These are phyloP conservation scores for Trichoderma sp. DNA, from an alignment of 2,329 filamentous ascomycete species.

Conservation along the genomic window DNA sequence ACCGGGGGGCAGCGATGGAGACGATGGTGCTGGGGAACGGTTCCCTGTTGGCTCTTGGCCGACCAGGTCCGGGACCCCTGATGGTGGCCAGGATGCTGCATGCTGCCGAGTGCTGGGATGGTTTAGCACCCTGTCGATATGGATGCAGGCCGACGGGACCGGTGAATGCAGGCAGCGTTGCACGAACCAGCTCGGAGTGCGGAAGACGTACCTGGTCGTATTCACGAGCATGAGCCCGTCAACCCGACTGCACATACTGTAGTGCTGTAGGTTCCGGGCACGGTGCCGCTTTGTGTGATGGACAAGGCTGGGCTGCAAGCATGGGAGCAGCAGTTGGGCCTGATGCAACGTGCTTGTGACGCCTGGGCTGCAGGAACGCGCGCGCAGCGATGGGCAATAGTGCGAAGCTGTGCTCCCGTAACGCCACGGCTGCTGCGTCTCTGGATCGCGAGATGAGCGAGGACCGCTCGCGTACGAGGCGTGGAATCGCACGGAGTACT, in stretches of 20 bases:
- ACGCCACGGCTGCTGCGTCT: background rate
- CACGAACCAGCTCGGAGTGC: slow-evolving; percentile 15
- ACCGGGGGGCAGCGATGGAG: slow-evolving; percentile 18
- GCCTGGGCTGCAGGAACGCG: slow-evolving; percentile 21
- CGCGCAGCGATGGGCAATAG: background rate
- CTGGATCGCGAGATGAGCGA: slow-evolving; percentile 22
- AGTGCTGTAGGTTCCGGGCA: background rate
- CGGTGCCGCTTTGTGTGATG: slow-evolving; percentile 3
- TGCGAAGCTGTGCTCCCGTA: background rate
- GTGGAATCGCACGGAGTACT: slow-evolving; percentile 14
- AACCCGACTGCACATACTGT: background rate
- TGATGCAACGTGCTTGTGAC: slow-evolving; percentile 22
- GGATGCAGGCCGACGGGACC: slow-evolving; percentile 22
- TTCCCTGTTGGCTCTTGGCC: slow-evolving; percentile 25
- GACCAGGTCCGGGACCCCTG: slow-evolving; percentile 16
- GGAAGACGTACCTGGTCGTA: background rate
- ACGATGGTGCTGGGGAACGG: slow-evolving; percentile 26
- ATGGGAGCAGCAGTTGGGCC: slow-evolving; percentile 6
- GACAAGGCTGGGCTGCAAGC: slow-evolving; percentile 17
- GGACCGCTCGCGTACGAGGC: slow-evolving; percentile 19
- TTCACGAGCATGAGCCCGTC: background rate
- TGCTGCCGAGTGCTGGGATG: slow-evolving; percentile 22
- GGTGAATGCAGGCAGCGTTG: slow-evolving; percentile 11
- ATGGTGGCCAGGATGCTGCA: slow-evolving; percentile 15
- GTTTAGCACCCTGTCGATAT: slow-evolving; percentile 1